Conservation (phyloP, 1,284 basidiomycete species). For the Boletus austroedulis region DNA sequence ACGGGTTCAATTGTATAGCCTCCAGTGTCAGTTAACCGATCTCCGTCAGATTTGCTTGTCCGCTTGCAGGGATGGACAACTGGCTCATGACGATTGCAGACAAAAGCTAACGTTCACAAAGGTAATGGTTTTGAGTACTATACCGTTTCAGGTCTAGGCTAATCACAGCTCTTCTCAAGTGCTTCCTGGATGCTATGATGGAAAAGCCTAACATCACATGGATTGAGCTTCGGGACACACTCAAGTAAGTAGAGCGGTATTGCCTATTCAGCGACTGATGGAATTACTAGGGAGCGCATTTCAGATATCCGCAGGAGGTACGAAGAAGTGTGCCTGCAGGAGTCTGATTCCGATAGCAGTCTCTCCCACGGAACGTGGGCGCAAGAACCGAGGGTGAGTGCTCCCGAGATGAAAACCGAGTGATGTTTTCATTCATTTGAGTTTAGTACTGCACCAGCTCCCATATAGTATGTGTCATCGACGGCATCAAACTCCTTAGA, state of each 20-base stretch:
- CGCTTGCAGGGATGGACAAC: conserved; percentile 28
- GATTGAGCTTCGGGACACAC: conserved; percentile 16
- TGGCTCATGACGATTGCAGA: conserved; percentile 22
- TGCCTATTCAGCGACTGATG: not conserved
- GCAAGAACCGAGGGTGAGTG: conserved; percentile 26
- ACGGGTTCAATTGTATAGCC: not conserved
- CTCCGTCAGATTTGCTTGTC: conserved; percentile 29
- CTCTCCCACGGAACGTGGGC: conserved; percentile 1
- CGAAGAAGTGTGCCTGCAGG: conserved; percentile 5
- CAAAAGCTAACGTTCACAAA: conserved; percentile 27
- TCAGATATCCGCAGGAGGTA: conserved; percentile 17
- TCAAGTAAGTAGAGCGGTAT: conserved; percentile 16
- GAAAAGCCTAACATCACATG: conserved; percentile 22
- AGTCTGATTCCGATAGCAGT: not conserved
- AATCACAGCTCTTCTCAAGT: conserved; percentile 13
- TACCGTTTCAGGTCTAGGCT: not conserved
- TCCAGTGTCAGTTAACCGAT: not conserved
- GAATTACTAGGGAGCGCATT: conserved; percentile 11
- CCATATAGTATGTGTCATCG: conserved; percentile 10
- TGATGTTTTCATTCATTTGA: not conserved
- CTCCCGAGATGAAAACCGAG: not conserved
- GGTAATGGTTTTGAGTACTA: conserved; percentile 12
- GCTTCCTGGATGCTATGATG: conserved; percentile 22
- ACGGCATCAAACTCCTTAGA: no score
- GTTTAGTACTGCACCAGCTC: conserved; percentile 14